phyloP scores from a whole-genome alignment of 306 rosid species.

The Cicer arietinum region DNA sequence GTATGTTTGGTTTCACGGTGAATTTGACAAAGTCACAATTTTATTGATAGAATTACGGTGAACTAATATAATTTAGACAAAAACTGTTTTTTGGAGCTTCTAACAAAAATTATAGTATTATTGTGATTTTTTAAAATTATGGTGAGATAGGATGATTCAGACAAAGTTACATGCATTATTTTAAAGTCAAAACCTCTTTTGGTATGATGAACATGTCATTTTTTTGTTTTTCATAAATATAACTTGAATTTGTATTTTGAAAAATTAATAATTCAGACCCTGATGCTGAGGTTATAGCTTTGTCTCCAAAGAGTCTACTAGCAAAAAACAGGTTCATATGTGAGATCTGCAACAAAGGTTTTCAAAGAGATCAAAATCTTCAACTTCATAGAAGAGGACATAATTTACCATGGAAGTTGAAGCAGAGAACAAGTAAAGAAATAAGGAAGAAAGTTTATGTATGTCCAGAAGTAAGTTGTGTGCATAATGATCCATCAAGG shows the following conservation, averaged over 20 bases:
- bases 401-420: conserved; percentile 95
- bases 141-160: too few relatives aligned
- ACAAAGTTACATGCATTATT: too few relatives aligned
- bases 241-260: too few relatives aligned
- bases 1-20: too few relatives aligned
- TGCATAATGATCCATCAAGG: conserved; percentile 91
- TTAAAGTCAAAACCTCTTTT: neutral
- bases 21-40: too few relatives aligned
- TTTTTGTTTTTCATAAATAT: neutral
- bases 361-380: conserved; percentile 94
- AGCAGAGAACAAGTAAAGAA: conserved; percentile 84
- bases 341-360: conserved; percentile 96
- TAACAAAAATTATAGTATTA: too few relatives aligned
- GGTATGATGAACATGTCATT: neutral
- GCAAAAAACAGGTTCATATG: conserved; percentile 88
- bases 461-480: conserved; percentile 84
- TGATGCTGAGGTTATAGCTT: conserved; percentile 86
- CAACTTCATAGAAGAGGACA: conserved; percentile 98
- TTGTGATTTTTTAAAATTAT: too few relatives aligned
- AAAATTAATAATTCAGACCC: conserved; percentile 61
- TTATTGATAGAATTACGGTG: too few relatives aligned
- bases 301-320: conserved; percentile 83
- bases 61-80: too few relatives aligned
- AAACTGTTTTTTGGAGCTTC: too few relatives aligned
- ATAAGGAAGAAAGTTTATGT: conserved; percentile 89